These are phyloP conservation scores for Ceratocystis variospora DNA, from an alignment of 2,329 filamentous ascomycete species.

Conservation along the genomic window DNA sequence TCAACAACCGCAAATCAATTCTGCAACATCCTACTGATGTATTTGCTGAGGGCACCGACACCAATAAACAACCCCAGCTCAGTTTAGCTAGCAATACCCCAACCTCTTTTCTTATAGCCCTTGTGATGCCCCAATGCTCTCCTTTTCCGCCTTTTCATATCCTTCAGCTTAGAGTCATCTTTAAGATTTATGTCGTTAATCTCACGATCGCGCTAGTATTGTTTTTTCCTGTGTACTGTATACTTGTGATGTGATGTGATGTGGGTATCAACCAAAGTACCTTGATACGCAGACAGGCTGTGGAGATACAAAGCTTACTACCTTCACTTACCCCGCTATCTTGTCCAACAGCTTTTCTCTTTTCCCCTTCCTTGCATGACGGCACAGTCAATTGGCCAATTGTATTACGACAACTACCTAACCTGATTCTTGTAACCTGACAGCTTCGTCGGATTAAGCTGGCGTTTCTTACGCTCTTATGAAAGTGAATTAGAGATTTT, in stretches of 20 bases:
- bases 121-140: not conserved
- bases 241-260: not conserved
- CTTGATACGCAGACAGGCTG: not conserved
- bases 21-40: not conserved
- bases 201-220: not conserved
- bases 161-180: slow-evolving; percentile 1
- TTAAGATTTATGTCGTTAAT: slow-evolving; percentile 1
- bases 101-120: not conserved
- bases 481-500: not conserved
- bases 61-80: not conserved
- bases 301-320: not conserved
- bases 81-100: not conserved
- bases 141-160: not conserved
- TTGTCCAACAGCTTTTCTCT: not conserved
- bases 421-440: not conserved
- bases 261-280: not conserved
- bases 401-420: not conserved
- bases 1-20: slow-evolving; percentile 4
- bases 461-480: not conserved
- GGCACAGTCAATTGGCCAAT: not conserved
- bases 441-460: not conserved
- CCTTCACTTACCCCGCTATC: not conserved
- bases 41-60: not conserved
- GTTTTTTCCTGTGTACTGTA: not conserved
- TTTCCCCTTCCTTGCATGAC: not conserved